Conservation (phyloP, 2,329 filamentous ascomycete species). For the Nectriaceae sp. region DNA sequence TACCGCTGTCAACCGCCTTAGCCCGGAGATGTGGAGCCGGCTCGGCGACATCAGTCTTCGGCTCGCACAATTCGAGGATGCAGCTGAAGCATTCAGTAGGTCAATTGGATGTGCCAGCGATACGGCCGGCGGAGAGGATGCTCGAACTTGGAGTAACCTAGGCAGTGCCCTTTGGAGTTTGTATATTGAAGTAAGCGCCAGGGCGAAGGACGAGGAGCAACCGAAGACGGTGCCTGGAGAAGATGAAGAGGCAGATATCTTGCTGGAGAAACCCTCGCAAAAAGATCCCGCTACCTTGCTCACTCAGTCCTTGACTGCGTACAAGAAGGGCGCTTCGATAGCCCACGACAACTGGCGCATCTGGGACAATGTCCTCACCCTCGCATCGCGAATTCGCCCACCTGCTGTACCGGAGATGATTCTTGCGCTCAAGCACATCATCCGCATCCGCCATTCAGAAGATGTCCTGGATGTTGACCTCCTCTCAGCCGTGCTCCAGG, state of each 20-base stretch:
- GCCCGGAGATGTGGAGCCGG: slow-evolving; percentile 83
- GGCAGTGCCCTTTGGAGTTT: slow-evolving; percentile 78
- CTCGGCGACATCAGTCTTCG: slow-evolving; percentile 87
- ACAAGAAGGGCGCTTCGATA: slow-evolving; percentile 82
- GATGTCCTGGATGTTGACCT: slow-evolving; percentile 75
- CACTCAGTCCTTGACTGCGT: slow-evolving; percentile 76
- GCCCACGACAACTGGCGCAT: slow-evolving; percentile 89
- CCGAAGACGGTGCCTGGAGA: slow-evolving; percentile 7
- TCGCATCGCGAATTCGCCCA: slow-evolving; percentile 76
- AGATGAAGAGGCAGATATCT: slow-evolving; percentile 33
- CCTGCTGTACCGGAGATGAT: slow-evolving; percentile 76
- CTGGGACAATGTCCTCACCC: slow-evolving; percentile 94
- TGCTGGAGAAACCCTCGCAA: slow-evolving; percentile 25
- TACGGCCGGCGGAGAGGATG: slow-evolving; percentile 78
- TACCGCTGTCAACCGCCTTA: slow-evolving; percentile 76
- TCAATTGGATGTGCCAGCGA: slow-evolving; percentile 67
- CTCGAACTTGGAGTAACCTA: slow-evolving; percentile 92
- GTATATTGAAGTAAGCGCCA: slow-evolving; percentile 55
- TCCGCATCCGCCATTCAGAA: slow-evolving; percentile 78
- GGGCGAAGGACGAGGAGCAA: slow-evolving; percentile 32
- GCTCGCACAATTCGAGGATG: slow-evolving; percentile 73
- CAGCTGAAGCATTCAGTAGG: slow-evolving; percentile 80
- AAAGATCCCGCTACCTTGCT: slow-evolving; percentile 63
- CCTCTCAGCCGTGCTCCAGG: slow-evolving; percentile 69
- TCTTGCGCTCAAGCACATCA: slow-evolving; percentile 71